These are phyloP conservation scores for Xylaria sp. DNA, from an alignment of 2,329 filamentous ascomycete genomes.

Conservation along the genomic window DNA sequence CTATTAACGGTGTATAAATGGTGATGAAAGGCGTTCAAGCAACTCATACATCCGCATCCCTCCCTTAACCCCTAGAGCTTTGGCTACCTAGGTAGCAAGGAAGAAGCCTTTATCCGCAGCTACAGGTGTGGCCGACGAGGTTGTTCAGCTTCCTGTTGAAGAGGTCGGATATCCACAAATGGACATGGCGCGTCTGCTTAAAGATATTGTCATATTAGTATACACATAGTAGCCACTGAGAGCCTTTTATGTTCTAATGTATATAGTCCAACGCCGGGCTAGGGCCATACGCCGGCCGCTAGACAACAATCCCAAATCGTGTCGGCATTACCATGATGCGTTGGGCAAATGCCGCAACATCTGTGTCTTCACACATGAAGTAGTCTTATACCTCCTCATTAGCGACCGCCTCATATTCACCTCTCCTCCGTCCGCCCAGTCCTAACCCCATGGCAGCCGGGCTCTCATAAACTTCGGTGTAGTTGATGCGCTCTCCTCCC, in stretches of 20 bases:
- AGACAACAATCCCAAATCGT: conserved; percentile 22
- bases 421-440: conserved; percentile 57
- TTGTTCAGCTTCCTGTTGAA: no score
- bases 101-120: background rate
- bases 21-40: background rate
- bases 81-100: no score
- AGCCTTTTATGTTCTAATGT: conserved; percentile 25
- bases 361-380: background rate
- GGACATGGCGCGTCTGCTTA: background rate
- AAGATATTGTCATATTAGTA: conserved; percentile 18
- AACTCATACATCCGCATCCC: background rate
- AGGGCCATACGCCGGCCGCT: conserved; percentile 20
- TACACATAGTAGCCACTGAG: conserved; percentile 19
- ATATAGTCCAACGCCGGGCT: conserved; percentile 19
- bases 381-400: conserved; percentile 62
- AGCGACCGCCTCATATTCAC: conserved; percentile 72
- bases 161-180: no score
- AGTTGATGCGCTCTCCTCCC: conserved; percentile 84
- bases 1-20: background rate
- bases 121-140: background rate
- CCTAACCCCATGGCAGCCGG: conserved; percentile 73
- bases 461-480: conserved; percentile 88
- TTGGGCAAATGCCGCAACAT: conserved; percentile 14
- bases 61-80: no score
- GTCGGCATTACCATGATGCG: conserved; percentile 29